Conservation (phyloP, 306 rosid genomes). For the Psophocarpus tetragonolobus region DNA sequence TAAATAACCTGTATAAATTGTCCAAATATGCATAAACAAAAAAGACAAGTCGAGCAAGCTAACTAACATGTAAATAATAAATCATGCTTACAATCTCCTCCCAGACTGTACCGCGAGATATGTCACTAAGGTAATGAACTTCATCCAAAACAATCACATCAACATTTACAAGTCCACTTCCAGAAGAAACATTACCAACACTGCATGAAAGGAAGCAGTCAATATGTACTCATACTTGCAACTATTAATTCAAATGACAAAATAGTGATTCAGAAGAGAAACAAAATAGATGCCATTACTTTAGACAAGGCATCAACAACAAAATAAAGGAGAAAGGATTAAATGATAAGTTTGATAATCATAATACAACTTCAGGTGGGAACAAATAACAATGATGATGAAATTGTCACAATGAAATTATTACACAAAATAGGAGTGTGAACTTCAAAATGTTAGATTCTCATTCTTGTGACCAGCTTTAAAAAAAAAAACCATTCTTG, state of each 20-base stretch:
- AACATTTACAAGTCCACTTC: conserved; percentile 77
- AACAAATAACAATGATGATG: conserved; percentile 13
- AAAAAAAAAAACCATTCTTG: background rate
- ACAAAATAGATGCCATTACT: background rate
- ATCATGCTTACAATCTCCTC: conserved; percentile 85
- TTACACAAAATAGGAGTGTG: background rate
- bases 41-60: conserved; percentile 22
- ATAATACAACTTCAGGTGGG: background rate
- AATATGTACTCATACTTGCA: background rate
- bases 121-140: conserved; percentile 98
- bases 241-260: background rate
- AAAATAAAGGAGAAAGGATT: conserved; percentile 1
- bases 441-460: background rate
- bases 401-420: conserved; percentile 20
- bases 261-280: conserved; percentile 7
- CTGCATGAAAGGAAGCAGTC: conserved; percentile 52
- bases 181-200: conserved; percentile 82
- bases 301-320: background rate
- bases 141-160: conserved; percentile 96
- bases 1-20: conserved; percentile 71
- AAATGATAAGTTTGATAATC: background rate
- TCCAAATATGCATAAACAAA: background rate
- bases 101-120: conserved; percentile 97
- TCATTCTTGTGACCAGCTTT: background rate
- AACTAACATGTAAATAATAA: conserved; percentile 19